Conservation (phyloP, 2,329 filamentous ascomycete species). For the Ophiostoma sp. region DNA sequence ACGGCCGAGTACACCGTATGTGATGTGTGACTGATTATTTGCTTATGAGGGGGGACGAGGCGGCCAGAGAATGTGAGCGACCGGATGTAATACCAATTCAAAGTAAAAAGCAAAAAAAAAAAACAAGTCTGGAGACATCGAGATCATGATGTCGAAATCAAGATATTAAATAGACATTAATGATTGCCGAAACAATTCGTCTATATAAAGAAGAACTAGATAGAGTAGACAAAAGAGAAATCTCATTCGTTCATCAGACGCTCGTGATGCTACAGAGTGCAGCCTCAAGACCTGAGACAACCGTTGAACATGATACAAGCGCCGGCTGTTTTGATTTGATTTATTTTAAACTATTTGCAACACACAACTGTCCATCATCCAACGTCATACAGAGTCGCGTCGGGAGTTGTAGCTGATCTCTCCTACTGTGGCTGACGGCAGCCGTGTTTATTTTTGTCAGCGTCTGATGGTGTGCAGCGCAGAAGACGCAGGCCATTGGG, state of each 20-base stretch:
- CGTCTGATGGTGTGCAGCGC: not conserved
- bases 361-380: not conserved
- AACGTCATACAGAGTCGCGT: not conserved
- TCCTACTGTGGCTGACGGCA: slow-evolving; percentile 11
- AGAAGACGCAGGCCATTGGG: not conserved
- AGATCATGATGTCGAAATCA: not conserved
- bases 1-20: not conserved
- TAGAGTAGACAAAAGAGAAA: not conserved
- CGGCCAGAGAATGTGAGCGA: not conserved
- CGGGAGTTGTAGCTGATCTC: not conserved
- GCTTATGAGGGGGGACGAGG: not conserved
- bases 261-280: not conserved
- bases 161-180: not conserved
- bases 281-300: not conserved
- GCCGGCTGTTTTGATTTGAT: not conserved
- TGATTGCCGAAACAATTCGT: not conserved
- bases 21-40: not conserved
- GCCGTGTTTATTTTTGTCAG: slow-evolving; percentile 13
- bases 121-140: too few relatives aligned
- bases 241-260: slow-evolving; percentile 1
- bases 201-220: not conserved
- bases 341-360: not conserved
- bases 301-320: slow-evolving; percentile 2
- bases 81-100: not conserved
- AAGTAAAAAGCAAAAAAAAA: too few relatives aligned